Base-by-base conservation (phyloP, 306 rosid species). In the Cicer pinnatifidum region DNA sequence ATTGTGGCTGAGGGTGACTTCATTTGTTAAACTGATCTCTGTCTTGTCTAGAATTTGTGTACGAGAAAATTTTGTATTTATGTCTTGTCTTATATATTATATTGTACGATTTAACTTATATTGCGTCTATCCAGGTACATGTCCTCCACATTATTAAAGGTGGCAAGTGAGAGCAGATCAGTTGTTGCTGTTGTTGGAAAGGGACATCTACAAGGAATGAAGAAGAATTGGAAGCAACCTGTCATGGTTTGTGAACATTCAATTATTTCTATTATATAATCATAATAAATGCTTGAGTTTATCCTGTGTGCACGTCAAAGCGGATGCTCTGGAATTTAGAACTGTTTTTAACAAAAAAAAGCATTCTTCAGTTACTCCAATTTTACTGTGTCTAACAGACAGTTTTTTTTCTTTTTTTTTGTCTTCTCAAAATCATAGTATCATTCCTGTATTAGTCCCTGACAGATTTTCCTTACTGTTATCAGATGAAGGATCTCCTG, bases 131-230 rank as follows among this genome's bases (percentile, higher is more conserved):
- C 56, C 80, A 94, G 99, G 88, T 94, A 84, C 80, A 94, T 94
- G 97, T 89, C 99, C 23, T 71, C 90, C 17, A 67, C 89, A 20
- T 83, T 94, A 73, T 84, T 89, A 15, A 81, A 74, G 84, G 79
- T 90, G 69, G 99, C 97, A 7, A 80, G 84, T 17, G 88, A 87
- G 82, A 81, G 81, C 63, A 77, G 73, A 28, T 88, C 90, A 28
- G 95, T 91, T 47, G 99, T 91, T 45, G 99, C 96, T 8, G 97
- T 90, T 75, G 97, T 94, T 67, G 97, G 99, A 45, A 91, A 89
- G 82, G 99, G 96, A 17, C 99, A 94, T 84, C 84, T 94, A 23
- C 90, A 75, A 85, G 99, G 99, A 87, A 91, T 94, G 67, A 86
- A 81, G 79, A 89, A 88, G 81, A 82, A 94, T 12, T 90, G 97